Base-by-base conservation (phyloP, 148 eudicot genomes). In the Rhododendron mucronatum region DNA sequence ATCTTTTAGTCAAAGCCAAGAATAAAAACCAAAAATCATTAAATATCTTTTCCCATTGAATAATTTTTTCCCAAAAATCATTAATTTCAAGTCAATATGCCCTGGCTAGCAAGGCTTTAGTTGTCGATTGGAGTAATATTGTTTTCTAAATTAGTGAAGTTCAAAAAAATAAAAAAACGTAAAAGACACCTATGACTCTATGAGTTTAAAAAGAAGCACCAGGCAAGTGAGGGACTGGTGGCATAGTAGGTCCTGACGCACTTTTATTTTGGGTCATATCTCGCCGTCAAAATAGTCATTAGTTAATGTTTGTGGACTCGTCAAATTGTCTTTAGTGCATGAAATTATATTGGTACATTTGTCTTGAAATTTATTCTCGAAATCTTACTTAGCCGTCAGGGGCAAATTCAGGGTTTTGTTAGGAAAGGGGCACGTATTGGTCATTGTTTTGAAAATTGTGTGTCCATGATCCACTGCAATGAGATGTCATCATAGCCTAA, bases 1-100 rank as follows among this genome's bases (percentile, higher is more conserved):
- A 65, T 73, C 39, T 79, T 10, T 37, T 10, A 80, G 83, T 87
- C 88, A 67, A 83, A 83, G 59, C 65, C 86, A 77, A 48, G 45
- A 53, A 30, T 2, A 26, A 86, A 86, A 83, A 65, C 5, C 67
- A 61, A 63, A 63, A 8, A 23, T 7, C 13, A 9, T 7, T 63
- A 6, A 44, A 44, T 44, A 35, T 35, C 37, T 35, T 35, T 35
- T 35, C 37, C 37, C 37, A 35, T 35, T 14, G 53, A 10, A 11
- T 50, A 35, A 13, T 13, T 55, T 55, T 55, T 55, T 4, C 16
- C 57, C 47, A 65, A 78, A 78, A 30, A 45, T 23, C 39, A 5
- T 53, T 12, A 35, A 50, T 50, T 81, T 53, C 48, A 86, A 69
- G 30, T 21, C 67, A 86, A 28, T 16, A n/a, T 23, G 23, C 55